A percentile compares a stretch with the other conserved stretches of the same genome.
Conservation (phyloP, 2,329 filamentous ascomycete species). For the Teratosphaeria nubilosa region DNA sequence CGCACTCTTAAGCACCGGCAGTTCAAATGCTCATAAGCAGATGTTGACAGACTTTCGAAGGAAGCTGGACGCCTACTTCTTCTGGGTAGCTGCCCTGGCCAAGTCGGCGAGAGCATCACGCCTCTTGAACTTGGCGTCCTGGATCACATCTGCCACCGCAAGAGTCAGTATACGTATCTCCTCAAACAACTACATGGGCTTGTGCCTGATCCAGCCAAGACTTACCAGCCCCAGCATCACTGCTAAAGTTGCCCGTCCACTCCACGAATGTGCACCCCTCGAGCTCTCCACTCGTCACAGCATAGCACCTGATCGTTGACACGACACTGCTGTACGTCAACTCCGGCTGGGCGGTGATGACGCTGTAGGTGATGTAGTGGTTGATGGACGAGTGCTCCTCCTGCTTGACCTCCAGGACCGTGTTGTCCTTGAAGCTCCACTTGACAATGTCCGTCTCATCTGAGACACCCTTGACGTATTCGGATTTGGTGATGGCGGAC, state of each 20-base stretch:
- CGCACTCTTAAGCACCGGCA: neutral
- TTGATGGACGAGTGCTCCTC: conserved; percentile 62
- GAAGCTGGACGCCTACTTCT: conserved; percentile 14
- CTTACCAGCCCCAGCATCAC: conserved; percentile 59
- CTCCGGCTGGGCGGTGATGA: conserved; percentile 57
- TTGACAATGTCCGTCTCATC: conserved; percentile 56
- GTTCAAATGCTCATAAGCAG: neutral
- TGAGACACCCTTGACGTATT: conserved; percentile 52
- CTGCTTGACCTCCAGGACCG: conserved; percentile 61
- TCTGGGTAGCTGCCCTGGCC: conserved; percentile 31
- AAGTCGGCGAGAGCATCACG: conserved; percentile 60
- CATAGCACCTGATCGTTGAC: conserved; percentile 55
- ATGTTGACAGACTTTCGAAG: neutral
- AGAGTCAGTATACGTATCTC: neutral
- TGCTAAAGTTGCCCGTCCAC: conserved; percentile 61
- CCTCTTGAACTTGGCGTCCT: conserved; percentile 68
- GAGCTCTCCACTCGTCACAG: conserved; percentile 55
- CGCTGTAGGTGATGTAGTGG: conserved; percentile 64
- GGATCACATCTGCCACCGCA: conserved; percentile 49
- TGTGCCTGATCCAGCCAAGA: too few species aligned
- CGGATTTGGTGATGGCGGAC: conserved; percentile 49
- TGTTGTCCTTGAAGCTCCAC: conserved; percentile 63
- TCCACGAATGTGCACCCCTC: conserved; percentile 57
- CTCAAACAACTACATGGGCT: neutral
- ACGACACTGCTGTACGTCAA: conserved; percentile 57